phyloP scores from a whole-genome alignment of 257 asterid species.

The Coffea eugenioides region DNA sequence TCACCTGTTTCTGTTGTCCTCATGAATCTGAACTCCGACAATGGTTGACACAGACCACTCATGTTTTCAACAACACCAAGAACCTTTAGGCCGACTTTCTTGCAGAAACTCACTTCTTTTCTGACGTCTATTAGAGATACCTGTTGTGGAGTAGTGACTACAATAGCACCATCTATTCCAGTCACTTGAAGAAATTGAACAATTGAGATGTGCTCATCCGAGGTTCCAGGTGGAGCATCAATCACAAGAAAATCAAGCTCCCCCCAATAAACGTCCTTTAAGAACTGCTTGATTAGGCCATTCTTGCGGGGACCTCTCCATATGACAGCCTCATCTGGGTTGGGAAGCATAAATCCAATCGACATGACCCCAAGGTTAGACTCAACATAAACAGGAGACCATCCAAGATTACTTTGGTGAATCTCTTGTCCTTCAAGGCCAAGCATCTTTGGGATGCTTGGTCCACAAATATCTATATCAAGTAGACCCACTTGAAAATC shows the following conservation, averaged over 20 bases:
- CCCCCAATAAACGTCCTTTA: constrained; percentile 85
- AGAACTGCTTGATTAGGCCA: constrained; percentile 71
- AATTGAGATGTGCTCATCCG: constrained; percentile 85
- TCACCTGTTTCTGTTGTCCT: constrained; percentile 44
- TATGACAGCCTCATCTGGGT: constrained; percentile 66
- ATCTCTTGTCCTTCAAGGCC: constrained; percentile 78
- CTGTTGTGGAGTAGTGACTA: constrained; percentile 93
- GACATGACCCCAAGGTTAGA: constrained; percentile 91
- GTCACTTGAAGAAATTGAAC: constrained; percentile 83
- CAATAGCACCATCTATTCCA: constrained; percentile 82
- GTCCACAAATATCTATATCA: constrained; percentile 91
- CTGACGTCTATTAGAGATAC: constrained; percentile 87
- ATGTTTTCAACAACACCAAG: constrained; percentile 92
- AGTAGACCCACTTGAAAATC: constrained; percentile 88
- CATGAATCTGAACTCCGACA: constrained; percentile 58
- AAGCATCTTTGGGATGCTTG: constrained; percentile 90
- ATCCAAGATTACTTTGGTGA: constrained; percentile 76
- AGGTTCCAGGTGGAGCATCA: constrained; percentile 97
- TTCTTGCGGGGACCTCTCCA: constrained; percentile 95
- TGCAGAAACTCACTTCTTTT: constrained; percentile 89
- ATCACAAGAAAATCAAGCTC: constrained; percentile 88
- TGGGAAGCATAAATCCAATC: constrained; percentile 57
- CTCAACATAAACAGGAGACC: constrained; percentile 87
- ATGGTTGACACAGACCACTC: constrained; percentile 76
- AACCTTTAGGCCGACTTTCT: constrained; percentile 65